These are phyloP conservation scores for Penicillium sp. DNA, from an alignment of 2,329 filamentous ascomycete species.

Conservation along the genomic window DNA sequence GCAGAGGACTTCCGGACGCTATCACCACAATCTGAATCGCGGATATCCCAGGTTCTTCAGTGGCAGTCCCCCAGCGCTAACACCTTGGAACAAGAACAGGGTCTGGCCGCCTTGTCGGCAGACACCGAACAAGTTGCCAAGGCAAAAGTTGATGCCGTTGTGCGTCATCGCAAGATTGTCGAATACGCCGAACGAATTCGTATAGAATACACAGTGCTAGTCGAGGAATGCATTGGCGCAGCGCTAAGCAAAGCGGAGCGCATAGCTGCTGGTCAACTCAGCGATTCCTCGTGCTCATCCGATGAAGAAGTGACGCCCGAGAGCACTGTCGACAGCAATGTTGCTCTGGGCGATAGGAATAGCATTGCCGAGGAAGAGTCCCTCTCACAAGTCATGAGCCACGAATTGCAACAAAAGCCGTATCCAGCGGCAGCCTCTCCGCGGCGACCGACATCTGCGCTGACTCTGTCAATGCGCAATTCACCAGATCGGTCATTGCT, in stretches of 20 bases:
- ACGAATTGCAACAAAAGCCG: constrained; percentile 11
- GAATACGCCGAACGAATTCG: constrained; percentile 96
- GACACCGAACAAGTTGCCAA: constrained; percentile 84
- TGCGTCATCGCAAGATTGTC: constrained; percentile 86
- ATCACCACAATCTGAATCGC: constrained; percentile 92
- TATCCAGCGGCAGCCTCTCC: constrained; percentile 16
- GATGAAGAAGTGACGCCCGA: constrained; percentile 55
- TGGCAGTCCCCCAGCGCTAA: constrained; percentile 95
- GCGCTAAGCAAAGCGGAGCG: constrained; percentile 85
- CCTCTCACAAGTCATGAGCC: constrained; percentile 7
- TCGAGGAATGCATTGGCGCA: constrained; percentile 93
- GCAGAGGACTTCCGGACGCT: constrained; percentile 81
- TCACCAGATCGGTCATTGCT: constrained; percentile 51
- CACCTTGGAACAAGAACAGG: constrained; percentile 89
- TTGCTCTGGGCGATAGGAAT: constrained; percentile 1
- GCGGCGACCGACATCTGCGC: constrained; percentile 44
- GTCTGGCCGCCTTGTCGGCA: constrained; percentile 78
- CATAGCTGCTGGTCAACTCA: constrained; percentile 80
- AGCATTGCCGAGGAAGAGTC: constrained; percentile 11
- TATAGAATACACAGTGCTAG: constrained; percentile 85
- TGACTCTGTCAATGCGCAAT: constrained; percentile 57
- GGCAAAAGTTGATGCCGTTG: constrained; percentile 87
- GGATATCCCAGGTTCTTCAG: constrained; percentile 88
- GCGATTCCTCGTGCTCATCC: constrained; percentile 67
- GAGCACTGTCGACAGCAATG: constrained; percentile 3